Base-by-base conservation (phyloP, 441 rosid species). In the Euphorbia schlechtendalii region DNA sequence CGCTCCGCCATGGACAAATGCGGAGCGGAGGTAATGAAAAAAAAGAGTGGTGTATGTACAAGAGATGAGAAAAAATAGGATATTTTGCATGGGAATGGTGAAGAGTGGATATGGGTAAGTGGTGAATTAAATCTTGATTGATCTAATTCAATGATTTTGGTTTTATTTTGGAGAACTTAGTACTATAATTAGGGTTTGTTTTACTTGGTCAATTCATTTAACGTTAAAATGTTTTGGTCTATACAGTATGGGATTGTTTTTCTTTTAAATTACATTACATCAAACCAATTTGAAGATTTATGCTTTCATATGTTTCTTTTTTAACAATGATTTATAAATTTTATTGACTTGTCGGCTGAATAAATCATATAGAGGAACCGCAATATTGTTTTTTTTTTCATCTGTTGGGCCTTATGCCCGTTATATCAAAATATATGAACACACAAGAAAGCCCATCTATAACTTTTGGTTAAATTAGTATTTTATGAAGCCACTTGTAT, bases 1-100 rank as follows among this genome's bases (percentile, higher is more conserved):
- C 66, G 76, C 84, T 78, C 84, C 78, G 65, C 81, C 86, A 80
- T 80, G 68, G 64, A 56, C 57, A 45, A 65, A 74, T 59, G 84
- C 66, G 71, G 75, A 72, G 76, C 73, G 74, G 75, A 18, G 28
- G 70, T 11, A 43, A 41, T 56, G 58, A 56, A 61, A 20, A 15
- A 54, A 49, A 46, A n/a, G 8, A 54, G 43, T 30, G 27, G 71
- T 27, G 69, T 49, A 24, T 25, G 69, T 55, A 24, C 17, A 64
- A 55, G 56, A 5, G 27, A 56, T 18, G 13, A 61, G 66, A 43
- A 20, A 55, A 49, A 3, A 34, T 41, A 60, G 59, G 56, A 27
- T n/a, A 25, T 14, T 27, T 53, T 53, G 79, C 76, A 73, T 45
- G 59, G 65, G 65, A 55, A 49, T 38, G 55, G 59, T 9, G 30